Evolutionary conservation across 495 filamentous ascomycete species (phyloP), one percentile per base, ranked within the genome.

Genomic region (Penicillium macrosclerotiorum): DNA sequence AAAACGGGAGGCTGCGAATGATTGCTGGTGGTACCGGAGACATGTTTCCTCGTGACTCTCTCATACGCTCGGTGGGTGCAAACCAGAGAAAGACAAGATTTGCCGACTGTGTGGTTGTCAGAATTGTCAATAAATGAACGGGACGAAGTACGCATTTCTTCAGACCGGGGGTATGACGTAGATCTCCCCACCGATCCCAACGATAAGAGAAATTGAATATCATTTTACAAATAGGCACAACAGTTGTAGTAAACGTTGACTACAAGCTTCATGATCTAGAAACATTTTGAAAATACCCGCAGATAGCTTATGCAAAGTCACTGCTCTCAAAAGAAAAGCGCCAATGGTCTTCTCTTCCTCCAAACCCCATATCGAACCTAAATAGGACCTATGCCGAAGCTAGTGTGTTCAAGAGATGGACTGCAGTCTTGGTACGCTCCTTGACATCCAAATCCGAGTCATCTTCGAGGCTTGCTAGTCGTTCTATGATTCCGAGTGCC

Each of bases 391-490:
- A 67, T 49, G 45, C 37, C 35, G 61, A 42, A 17, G 53, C 45
- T 40, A 67, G 49, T 8, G 56, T 47, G 30, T 57, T 65, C 65
- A 95, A 71, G 58, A 90, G 80, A 68, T 79, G 81, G 6, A 84
- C 61, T 5, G 86, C 91, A 33, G 80, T 85, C 70, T 88, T 95
- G 8, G 86, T 89, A 38, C 88, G 71, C 67, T 97, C 89, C 41
- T 81, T 75, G 8, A 94, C 84, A 66, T 95, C 90, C 45, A 90
- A 60, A 54, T 94, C 89, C n/a, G 67, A 64, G 68, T 97, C 92
- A 17, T 81, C 64, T 54, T 82, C 69, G 42, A 95, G 65, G 30
- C 63, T 72, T 51, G 81, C 71, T 32, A 93, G 69, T 49, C 79
- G 83, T 18, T 81, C 73, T 37, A 80, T 59, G 33, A 94, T 83